phyloP scores from a whole-genome alignment of 495 filamentous ascomycete genomes.

The Poronia punctata region DNA sequence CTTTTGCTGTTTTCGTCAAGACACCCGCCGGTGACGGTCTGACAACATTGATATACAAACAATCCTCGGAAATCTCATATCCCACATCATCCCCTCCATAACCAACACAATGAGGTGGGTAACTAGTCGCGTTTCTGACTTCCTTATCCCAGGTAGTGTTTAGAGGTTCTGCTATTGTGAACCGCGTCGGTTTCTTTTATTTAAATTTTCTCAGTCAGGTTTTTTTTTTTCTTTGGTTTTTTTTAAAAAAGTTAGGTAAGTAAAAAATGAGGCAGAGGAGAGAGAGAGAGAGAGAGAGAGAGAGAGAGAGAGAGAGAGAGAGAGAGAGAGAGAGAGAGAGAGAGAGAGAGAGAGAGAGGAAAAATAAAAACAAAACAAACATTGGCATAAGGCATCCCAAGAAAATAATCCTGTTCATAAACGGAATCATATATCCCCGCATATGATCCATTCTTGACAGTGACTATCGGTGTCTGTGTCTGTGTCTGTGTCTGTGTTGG shows the following conservation, averaged over 20 bases:
- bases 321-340: too few relatives aligned
- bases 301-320: too few relatives aligned
- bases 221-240: too few relatives aligned
- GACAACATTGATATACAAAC: conserved; percentile 54
- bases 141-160: conserved; percentile 27
- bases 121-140: conserved; percentile 36
- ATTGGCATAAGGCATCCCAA: conserved; percentile 48
- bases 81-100: conserved; percentile 33
- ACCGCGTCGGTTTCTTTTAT: conserved; percentile 44
- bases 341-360: too few relatives aligned
- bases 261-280: too few relatives aligned
- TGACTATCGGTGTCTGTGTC: too few relatives aligned
- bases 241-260: too few relatives aligned
- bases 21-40: conserved; percentile 50
- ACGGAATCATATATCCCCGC: conserved; percentile 27
- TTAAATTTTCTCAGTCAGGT: too few relatives aligned
- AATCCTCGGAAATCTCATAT: conserved; percentile 52
- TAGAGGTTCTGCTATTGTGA: conserved; percentile 48
- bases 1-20: too few relatives aligned
- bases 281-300: too few relatives aligned
- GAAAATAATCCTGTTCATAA: conserved; percentile 46
- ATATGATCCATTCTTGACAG: conserved; percentile 44
- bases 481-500: too few relatives aligned
- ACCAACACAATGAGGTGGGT: conserved; percentile 41
- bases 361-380: too few relatives aligned